Base-by-base conservation (phyloP, 2,329 filamentous ascomycete species). In the Cercospora nicotianae region DNA sequence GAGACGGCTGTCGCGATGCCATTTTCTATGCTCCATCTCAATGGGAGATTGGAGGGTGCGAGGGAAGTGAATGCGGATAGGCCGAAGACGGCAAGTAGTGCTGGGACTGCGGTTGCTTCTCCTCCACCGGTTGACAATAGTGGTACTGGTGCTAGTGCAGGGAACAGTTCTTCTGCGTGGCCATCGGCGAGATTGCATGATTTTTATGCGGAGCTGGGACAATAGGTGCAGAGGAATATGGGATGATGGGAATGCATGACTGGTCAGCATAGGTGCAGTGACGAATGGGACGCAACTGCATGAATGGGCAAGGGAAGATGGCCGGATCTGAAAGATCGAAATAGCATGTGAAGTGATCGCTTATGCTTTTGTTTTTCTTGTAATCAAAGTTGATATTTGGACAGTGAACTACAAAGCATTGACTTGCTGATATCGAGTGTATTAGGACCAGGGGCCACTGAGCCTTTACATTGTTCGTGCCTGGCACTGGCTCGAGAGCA, bases 151-250 rank as follows among this genome's bases (percentile, higher is more conserved):
- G 7, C 33, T 16, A 39, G 13, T 16, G 13, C 13, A 42, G 36
- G 6, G 16, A 42, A 51, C 20, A 26, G 6, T 13, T 26, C 45
- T 5, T n/a, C 36, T 42, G 16, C 36, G 8, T 51, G 45, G 45
- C 10, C 45, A 13, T 12, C 45, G 9, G 45, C 6, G 20, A 51
- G 58, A 12, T 31, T 69, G 53, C 67, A 72, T 36, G 42, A 63
- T 26, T 60, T 71, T 10, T 72, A 71, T 65, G 71, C 66, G 23
- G 68, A 70, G 51, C 26, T 68, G 63, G 63, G 63, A 4, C 59
- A 66, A 42, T 48, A 60, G 57, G 30, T 6, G 53, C 30, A n/a
- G 7, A 13, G 2, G 3, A 9, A 28, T 7, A 23, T 1, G 0
- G 23, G 13, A 8, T 28, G 4, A 23, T 26, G 13, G 13, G 13